These are phyloP conservation scores for Calonectria montana DNA, from an alignment of 2,329 filamentous ascomycete genomes.

Conservation along the genomic window DNA sequence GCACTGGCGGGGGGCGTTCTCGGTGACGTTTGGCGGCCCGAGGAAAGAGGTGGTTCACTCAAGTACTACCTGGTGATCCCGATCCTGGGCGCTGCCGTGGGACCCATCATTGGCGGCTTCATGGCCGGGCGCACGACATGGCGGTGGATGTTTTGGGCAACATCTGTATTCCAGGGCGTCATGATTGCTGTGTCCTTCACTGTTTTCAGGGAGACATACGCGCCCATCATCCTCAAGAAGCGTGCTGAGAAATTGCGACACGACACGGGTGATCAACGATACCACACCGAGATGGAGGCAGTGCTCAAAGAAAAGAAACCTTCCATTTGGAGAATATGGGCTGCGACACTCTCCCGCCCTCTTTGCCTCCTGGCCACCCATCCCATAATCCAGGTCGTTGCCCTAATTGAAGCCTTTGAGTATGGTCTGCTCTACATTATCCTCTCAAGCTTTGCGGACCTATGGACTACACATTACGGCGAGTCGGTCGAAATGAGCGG, in stretches of 20 bases:
- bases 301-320: constrained; percentile 41
- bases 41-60: constrained; percentile 57
- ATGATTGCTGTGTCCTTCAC: constrained; percentile 49
- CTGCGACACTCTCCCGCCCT: constrained; percentile 62
- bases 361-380: constrained; percentile 68
- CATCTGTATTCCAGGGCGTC: constrained; percentile 53
- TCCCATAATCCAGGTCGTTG: constrained; percentile 68
- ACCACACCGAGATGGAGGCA: constrained; percentile 52
- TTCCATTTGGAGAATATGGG: constrained; percentile 35
- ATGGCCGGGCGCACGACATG: constrained; percentile 51
- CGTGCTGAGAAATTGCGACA: constrained; percentile 48
- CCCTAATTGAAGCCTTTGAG: constrained; percentile 66
- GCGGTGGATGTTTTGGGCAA: constrained; percentile 60
- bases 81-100: constrained; percentile 51
- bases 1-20: constrained; percentile 60
- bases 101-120: constrained; percentile 54
- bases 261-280: constrained; percentile 43
- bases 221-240: constrained; percentile 47
- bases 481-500: constrained; percentile 69
- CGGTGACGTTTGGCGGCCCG: constrained; percentile 58
- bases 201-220: constrained; percentile 54
- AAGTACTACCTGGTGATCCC: constrained; percentile 53
- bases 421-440: constrained; percentile 74
- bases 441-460: constrained; percentile 68
- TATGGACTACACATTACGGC: constrained; percentile 68